phyloP scores from a whole-genome alignment of 768 basidiomycete genomes.

The Psilocybe sp. region DNA sequence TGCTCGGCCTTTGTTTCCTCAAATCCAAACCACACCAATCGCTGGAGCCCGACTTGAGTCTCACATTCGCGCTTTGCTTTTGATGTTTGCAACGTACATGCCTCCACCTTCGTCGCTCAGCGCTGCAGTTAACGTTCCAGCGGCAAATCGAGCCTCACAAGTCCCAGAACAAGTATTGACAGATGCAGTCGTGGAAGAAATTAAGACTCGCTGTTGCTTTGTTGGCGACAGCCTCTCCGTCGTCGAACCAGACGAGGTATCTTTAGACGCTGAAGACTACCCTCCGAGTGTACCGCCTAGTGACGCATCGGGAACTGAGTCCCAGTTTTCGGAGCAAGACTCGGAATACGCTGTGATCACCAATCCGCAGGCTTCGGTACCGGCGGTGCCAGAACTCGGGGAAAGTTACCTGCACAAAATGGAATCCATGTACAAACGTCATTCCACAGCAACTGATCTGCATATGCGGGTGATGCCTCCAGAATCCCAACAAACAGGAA shows the following conservation, averaged over 20 bases:
- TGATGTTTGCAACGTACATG: conserved; percentile 81
- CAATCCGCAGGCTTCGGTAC: conserved; percentile 20
- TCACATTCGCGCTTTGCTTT: conserved; percentile 78
- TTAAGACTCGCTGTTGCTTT: conserved; percentile 88
- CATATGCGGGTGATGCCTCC: conserved; percentile 70
- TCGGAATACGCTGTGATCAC: conserved; percentile 62
- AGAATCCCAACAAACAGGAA: conserved; percentile 60
- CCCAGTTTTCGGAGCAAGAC: conserved; percentile 55
- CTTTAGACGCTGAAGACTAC: conserved; percentile 26
- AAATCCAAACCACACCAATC: conserved; percentile 79
- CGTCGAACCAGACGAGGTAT: conserved; percentile 26
- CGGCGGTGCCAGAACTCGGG: conserved; percentile 26
- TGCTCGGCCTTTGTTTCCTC: conserved; percentile 82
- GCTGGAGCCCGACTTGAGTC: conserved; percentile 81
- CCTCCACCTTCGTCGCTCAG: conserved; percentile 76
- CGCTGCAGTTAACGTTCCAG: conserved; percentile 59
- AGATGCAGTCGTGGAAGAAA: conserved; percentile 80
- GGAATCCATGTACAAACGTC: conserved; percentile 65
- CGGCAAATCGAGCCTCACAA: conserved; percentile 57
- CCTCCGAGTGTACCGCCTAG: conserved; percentile 39
- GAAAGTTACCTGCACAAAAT: conserved; percentile 64
- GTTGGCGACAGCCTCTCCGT: conserved; percentile 63
- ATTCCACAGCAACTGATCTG: conserved; percentile 78
- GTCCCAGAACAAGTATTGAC: conserved; percentile 81
- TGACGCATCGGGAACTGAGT: conserved; percentile 64